Percentiles rank a stretch among this genome's conserved stretches.
Evolutionary conservation across 495 filamentous ascomycete species (phyloP).

Genomic region (Evernia prunastri): DNA sequence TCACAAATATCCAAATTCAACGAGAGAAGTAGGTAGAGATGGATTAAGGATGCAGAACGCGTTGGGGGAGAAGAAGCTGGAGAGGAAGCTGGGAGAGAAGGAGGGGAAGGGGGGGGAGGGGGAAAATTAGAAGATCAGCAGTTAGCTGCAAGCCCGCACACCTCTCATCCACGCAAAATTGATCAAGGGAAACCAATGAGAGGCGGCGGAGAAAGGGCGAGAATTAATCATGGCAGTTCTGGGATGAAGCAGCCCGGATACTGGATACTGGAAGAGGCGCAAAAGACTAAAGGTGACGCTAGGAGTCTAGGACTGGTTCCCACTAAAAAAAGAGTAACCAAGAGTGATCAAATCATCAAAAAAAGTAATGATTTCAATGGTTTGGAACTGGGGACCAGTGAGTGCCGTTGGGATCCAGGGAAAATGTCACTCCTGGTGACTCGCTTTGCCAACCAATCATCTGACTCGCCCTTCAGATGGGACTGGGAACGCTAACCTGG

Average conservation of each 20-base stretch:
- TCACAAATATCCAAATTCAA: too few species aligned
- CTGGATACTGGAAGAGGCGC: neutral
- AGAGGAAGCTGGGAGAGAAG: neutral
- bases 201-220: neutral
- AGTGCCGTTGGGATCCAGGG: neutral
- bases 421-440: neutral
- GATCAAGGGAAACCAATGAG: neutral
- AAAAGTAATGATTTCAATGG: too few species aligned
- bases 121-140: neutral
- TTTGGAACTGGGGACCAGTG: neutral
- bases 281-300: neutral
- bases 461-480: neutral
- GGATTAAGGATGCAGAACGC: neutral
- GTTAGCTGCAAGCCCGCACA: neutral
- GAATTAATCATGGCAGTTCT: neutral
- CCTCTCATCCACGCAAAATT: too few species aligned
- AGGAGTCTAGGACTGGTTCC: neutral
- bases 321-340: too few species aligned
- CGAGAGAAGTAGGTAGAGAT: too few species aligned
- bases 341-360: too few species aligned
- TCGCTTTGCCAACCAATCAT: neutral
- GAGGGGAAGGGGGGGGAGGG: neutral
- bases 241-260: slow-evolving; percentile 1
- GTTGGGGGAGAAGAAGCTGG: neutral
- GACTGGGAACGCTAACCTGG: neutral